A percentile compares a stretch with the other conserved stretches of the same genome.
Conservation (phyloP, 2,329 filamentous ascomycete species). For the Mycogone perniciosa region DNA sequence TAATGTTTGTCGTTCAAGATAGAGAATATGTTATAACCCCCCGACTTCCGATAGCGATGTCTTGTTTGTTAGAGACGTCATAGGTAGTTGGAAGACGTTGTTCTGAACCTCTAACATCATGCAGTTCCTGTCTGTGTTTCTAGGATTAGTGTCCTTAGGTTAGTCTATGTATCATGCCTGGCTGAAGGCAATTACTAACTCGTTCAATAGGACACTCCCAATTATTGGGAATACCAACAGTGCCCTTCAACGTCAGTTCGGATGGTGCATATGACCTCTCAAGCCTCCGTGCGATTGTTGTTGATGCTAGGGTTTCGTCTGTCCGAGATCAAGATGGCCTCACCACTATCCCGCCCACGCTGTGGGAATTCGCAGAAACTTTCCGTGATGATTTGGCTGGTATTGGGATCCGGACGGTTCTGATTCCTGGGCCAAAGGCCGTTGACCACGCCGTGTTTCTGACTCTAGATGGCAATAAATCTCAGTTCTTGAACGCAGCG, state of each 20-base stretch:
- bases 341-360: conserved; percentile 9
- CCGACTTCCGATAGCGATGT: no score
- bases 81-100: neutral
- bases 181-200: neutral
- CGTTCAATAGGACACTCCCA: conserved; percentile 1
- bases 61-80: neutral
- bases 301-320: conserved; percentile 3
- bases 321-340: conserved; percentile 10
- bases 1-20: neutral
- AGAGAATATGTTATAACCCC: neutral
- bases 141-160: conserved; percentile 5
- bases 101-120: neutral
- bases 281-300: conserved; percentile 7
- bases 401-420: conserved; percentile 8
- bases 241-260: conserved; percentile 8
- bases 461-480: conserved; percentile 34
- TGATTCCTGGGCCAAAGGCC: neutral
- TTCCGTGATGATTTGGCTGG: conserved; percentile 9
- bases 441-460: conserved; percentile 34
- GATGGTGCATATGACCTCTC: conserved; percentile 6
- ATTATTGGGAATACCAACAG: conserved; percentile 12
- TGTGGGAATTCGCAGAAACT: conserved; percentile 12
- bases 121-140: neutral
- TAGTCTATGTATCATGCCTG: neutral
- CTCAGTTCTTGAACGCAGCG: conserved; percentile 37